Conservation (phyloP, 192 early-diverging fungal genomes). For the Podila clonocystis region DNA sequence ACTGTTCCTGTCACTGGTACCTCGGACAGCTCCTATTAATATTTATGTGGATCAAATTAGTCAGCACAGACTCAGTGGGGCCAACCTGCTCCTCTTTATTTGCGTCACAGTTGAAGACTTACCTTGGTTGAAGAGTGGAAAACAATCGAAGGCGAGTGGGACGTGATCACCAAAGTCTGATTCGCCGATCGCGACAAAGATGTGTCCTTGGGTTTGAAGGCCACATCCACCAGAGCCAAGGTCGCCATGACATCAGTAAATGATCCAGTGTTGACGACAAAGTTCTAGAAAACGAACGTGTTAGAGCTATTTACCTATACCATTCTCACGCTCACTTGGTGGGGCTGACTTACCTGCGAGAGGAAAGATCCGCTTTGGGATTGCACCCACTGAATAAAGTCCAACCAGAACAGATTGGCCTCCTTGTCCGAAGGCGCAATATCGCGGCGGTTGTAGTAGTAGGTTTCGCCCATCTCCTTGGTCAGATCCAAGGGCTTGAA, state of each 20-base stretch:
- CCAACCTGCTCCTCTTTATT: no score
- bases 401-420: slow-evolving; percentile 57
- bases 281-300: slow-evolving; percentile 36
- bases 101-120: neutral
- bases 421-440: neutral
- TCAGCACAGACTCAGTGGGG: no score
- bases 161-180: slow-evolving; percentile 36
- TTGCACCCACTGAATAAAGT: slow-evolving; percentile 46
- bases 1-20: slow-evolving; percentile 23
- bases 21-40: slow-evolving; percentile 23
- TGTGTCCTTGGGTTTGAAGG: slow-evolving; percentile 32
- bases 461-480: slow-evolving; percentile 50
- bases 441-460: slow-evolving; percentile 31
- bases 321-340: neutral
- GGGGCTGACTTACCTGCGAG: slow-evolving; percentile 36
- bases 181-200: slow-evolving; percentile 14
- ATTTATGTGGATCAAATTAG: neutral
- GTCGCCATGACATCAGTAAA: slow-evolving; percentile 57
- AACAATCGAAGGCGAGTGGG: slow-evolving; percentile 48
- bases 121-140: slow-evolving; percentile 57
- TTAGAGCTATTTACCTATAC: neutral
- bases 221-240: slow-evolving; percentile 52
- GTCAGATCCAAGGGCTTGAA: slow-evolving; percentile 49
- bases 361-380: slow-evolving; percentile 41
- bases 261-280: slow-evolving; percentile 38